Base-by-base conservation (phyloP, 805 yeast genomes). In the Komagataella pastoris region DNA sequence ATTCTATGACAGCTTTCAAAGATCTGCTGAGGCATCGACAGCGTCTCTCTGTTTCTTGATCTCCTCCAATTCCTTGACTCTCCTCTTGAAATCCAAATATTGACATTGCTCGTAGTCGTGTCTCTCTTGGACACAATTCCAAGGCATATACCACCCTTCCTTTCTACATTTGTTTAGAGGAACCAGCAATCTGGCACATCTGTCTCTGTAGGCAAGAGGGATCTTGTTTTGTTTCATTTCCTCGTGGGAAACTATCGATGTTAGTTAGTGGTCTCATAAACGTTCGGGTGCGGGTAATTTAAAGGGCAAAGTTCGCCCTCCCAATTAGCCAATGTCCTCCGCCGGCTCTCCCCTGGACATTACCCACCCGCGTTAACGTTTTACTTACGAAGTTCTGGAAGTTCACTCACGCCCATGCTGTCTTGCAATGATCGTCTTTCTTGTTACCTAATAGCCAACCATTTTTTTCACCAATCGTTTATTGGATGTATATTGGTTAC, bases 31-130 rank as follows among this genome's bases (percentile, higher is more conserved):
- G 14, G 12, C 40, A 14, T 10, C 24, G 1, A 17, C 30, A 8
- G 56, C 57, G 48, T 60, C 64, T 54, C 70, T 59, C 53, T 61
- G 57, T 49, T 62, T 75, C 64, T 80, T 82, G 58, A 74, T 68
- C 53, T 73, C 74, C 61, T 79, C 76, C 65, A 85, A 72, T 68
- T 84, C 90, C 62, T 80, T 73, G 53, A 84, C 86, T 68, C 96
- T 79, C 71, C 93, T 79, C 64, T 81, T 76, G 71, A 83, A 86
- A 64, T 88, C 95, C 65, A 81, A 66, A 65, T 84, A 84, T 67
- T 87, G 85, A 66, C 96, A 87, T 63, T 85, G 85, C 66, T 87
- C 96, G 74, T 89, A 88, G 46, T 61, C 81, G 59, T 88, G 95
- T 64, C 88, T 80, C 69, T 83, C 88, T 56, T 83, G 83, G 53